phyloP scores from a whole-genome alignment of 2,329 filamentous ascomycete species.

The Arthrobotrys entomopaga region DNA sequence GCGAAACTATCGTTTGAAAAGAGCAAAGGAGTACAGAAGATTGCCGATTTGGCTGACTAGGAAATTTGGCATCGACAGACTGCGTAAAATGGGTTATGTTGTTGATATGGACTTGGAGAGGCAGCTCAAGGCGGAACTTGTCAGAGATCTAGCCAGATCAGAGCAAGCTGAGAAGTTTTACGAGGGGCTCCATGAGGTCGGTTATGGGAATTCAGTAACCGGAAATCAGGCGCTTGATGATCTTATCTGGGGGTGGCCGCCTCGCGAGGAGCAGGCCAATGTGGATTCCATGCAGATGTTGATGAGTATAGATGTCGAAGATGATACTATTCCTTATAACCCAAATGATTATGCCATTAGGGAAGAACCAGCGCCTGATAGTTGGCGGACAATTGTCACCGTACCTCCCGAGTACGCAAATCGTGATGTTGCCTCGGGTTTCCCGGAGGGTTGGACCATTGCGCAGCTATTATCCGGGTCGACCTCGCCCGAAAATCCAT shows the following conservation, averaged over 20 bases:
- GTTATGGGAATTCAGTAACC: neutral
- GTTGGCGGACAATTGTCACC: too few species aligned
- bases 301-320: neutral
- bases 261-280: neutral
- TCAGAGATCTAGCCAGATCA: neutral
- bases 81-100: conserved; percentile 26
- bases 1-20: conserved; percentile 22
- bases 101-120: conserved; percentile 16
- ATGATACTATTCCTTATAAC: neutral
- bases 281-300: neutral
- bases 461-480: neutral
- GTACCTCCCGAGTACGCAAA: too few species aligned
- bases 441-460: neutral
- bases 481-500: neutral
- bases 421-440: neutral
- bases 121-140: neutral
- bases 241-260: conserved; percentile 8
- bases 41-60: neutral
- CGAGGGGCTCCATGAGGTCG: neutral
- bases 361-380: neutral
- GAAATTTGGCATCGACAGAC: neutral
- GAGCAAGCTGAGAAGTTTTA: conserved; percentile 18
- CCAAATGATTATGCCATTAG: neutral
- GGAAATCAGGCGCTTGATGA: conserved; percentile 13
- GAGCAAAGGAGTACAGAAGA: conserved; percentile 28